Evolutionary conservation across 176 grass and related monocot genomes (phyloP).

Genomic region (Ensete ventricosum): DNA sequence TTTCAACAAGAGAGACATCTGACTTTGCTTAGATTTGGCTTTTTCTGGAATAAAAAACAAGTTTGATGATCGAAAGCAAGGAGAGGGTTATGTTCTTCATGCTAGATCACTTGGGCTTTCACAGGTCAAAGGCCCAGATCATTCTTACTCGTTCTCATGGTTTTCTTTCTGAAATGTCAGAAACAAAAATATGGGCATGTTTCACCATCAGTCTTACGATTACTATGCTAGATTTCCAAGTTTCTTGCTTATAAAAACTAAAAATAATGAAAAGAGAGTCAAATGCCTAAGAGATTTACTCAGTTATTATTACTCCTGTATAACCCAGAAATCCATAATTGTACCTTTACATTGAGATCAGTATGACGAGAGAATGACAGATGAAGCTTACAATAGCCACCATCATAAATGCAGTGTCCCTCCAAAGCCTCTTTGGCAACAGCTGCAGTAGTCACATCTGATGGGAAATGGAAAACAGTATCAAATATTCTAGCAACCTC

Average conservation of each 20-base stretch:
- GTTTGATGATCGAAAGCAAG: too few relatives aligned
- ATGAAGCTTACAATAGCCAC: constrained; percentile 99
- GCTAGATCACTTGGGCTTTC: too few relatives aligned
- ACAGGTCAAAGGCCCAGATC: too few relatives aligned
- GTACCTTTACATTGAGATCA: constrained; percentile 99
- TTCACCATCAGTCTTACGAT: too few relatives aligned
- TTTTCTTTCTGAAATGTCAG: constrained; percentile 13
- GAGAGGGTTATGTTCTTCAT: too few relatives aligned
- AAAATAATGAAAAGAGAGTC: not conserved
- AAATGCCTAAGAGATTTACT: not conserved
- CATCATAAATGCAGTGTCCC: constrained; percentile 96
- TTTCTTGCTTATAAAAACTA: not conserved
- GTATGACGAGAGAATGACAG: constrained; percentile 98
- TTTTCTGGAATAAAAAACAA: too few relatives aligned
- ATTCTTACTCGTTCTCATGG: not conserved
- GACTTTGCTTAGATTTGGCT: too few relatives aligned
- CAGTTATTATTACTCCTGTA: not conserved
- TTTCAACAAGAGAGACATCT: too few relatives aligned
- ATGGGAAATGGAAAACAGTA: not conserved
- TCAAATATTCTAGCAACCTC: not conserved
- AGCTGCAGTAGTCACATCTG: constrained; percentile 66
- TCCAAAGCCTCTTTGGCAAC: constrained; percentile 86
- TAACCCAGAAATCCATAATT: constrained; percentile 36
- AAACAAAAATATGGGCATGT: too few relatives aligned
- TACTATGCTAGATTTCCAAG: too few relatives aligned